Evolutionary conservation across 176 grass and related monocot species (phyloP).

Genomic region (Alopecurus myosuroides): DNA sequence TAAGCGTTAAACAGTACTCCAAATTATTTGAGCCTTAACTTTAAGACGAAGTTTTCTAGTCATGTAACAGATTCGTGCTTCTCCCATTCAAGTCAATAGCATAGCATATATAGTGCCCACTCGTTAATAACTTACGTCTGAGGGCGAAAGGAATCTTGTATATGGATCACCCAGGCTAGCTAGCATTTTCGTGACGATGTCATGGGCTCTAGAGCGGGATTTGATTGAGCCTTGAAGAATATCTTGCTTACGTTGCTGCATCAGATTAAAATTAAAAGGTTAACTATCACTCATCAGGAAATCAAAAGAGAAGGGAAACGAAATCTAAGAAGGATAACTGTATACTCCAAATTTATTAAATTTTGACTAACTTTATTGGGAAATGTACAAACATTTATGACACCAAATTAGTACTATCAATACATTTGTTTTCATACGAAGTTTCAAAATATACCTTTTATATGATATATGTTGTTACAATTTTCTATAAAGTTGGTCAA

Average conservation of each 20-base stretch:
- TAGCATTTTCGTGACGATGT: slow-evolving; percentile 79
- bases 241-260: slow-evolving; percentile 79
- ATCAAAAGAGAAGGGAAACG: neutral
- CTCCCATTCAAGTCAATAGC: neutral
- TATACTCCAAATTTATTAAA: too few species aligned
- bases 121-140: slow-evolving; percentile 54
- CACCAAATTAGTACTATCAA: too few species aligned
- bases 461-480: too few species aligned
- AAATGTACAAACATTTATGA: too few species aligned
- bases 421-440: too few species aligned
- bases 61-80: neutral
- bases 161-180: slow-evolving; percentile 85
- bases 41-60: neutral
- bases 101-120: neutral
- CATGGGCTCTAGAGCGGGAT: slow-evolving; percentile 80
- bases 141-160: slow-evolving; percentile 79
- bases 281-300: neutral
- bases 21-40: neutral
- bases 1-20: neutral
- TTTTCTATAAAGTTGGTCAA: too few species aligned
- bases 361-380: too few species aligned
- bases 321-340: neutral
- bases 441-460: too few species aligned
- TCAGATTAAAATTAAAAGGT: neutral
- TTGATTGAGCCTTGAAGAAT: slow-evolving; percentile 62